Conservation (phyloP, 352 stramenopile genomes). For the Phytophthora syringae region DNA sequence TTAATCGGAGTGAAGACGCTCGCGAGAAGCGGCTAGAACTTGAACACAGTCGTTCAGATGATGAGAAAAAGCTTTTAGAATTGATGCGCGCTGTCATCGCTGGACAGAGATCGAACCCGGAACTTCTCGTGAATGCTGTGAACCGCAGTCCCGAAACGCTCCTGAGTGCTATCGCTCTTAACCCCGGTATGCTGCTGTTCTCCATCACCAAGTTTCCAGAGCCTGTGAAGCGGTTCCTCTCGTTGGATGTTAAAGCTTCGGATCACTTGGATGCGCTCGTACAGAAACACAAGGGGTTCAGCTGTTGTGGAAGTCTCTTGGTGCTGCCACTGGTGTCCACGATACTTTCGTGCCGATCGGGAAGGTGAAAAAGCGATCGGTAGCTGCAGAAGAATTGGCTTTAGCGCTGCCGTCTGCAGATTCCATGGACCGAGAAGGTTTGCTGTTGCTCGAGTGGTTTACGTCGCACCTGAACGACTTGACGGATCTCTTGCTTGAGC, state of each 20-base stretch:
- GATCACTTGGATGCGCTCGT: conserved; percentile 61
- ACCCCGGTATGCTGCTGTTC: conserved; percentile 77
- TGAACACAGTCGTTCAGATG: conserved; percentile 26
- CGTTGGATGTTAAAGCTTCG: conserved; percentile 59
- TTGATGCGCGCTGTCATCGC: conserved; percentile 64
- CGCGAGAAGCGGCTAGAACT: conserved; percentile 31
- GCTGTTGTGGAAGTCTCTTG: conserved; percentile 56
- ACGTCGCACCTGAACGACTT: conserved; percentile 57
- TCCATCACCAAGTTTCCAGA: conserved; percentile 72
- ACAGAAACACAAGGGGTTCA: conserved; percentile 64
- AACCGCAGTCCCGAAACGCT: conserved; percentile 74
- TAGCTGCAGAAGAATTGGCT: conserved; percentile 26
- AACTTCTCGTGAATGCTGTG: conserved; percentile 63
- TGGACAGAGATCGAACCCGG: conserved; percentile 57
- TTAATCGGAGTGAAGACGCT: conserved; percentile 44
- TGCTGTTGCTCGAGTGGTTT: conserved; percentile 69
- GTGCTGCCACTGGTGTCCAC: conserved; percentile 4
- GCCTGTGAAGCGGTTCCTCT: conserved; percentile 70
- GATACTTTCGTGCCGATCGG: conserved; percentile 13
- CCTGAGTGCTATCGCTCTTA: conserved; percentile 60
- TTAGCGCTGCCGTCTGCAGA: conserved; percentile 13
- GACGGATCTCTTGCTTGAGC: conserved; percentile 54
- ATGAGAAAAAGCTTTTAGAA: conserved; percentile 30
- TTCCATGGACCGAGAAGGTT: conserved; percentile 23
- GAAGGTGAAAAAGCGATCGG: conserved; percentile 14